These are phyloP conservation scores for Clausena lansium DNA, from an alignment of 345 rosid genomes.

Conservation along the genomic window DNA sequence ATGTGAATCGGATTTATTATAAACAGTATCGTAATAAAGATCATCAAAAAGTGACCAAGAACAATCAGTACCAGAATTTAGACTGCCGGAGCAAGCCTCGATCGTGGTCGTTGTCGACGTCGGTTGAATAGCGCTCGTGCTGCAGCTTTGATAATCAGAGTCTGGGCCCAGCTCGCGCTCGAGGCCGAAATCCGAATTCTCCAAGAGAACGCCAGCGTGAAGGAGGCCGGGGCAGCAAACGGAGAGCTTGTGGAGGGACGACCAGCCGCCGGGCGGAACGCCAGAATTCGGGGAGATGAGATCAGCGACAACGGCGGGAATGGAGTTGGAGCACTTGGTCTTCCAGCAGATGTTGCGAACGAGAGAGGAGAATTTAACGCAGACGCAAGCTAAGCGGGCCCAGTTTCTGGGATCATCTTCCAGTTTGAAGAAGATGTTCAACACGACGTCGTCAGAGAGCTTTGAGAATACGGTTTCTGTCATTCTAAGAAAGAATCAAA, in stretches of 20 bases:
- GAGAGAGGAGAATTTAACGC: conserved; percentile 78
- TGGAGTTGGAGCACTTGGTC: conserved; percentile 44
- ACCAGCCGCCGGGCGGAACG: conserved; percentile 62
- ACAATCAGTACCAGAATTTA: conserved; percentile 26
- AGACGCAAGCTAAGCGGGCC: conserved; percentile 87
- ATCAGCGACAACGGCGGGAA: conserved; percentile 72
- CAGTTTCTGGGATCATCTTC: conserved; percentile 81
- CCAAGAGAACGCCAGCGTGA: conserved; percentile 87
- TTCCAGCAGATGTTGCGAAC: conserved; percentile 68
- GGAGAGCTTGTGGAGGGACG: conserved; percentile 70
- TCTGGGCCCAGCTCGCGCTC: conserved; percentile 92
- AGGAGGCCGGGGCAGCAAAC: conserved; percentile 90
- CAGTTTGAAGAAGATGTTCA: conserved; percentile 79
- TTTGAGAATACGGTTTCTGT: conserved; percentile 44
- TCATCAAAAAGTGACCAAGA: conserved; percentile 85
- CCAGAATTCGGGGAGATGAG: conserved; percentile 36
- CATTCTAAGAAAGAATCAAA: conserved; percentile 28
- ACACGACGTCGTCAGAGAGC: conserved; percentile 78
- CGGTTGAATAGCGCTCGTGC: neutral
- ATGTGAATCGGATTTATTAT: conserved; percentile 41
- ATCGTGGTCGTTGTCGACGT: conserved; percentile 8
- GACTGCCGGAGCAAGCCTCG: conserved; percentile 10
- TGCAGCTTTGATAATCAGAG: conserved; percentile 27
- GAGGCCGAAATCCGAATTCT: conserved; percentile 90
- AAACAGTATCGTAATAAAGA: conserved; percentile 66